Evolutionary conservation across 176 grass and related monocot species (phyloP), one percentile per base, ranked within the genome.

Genomic region (Oropetium thomaeum): DNA sequence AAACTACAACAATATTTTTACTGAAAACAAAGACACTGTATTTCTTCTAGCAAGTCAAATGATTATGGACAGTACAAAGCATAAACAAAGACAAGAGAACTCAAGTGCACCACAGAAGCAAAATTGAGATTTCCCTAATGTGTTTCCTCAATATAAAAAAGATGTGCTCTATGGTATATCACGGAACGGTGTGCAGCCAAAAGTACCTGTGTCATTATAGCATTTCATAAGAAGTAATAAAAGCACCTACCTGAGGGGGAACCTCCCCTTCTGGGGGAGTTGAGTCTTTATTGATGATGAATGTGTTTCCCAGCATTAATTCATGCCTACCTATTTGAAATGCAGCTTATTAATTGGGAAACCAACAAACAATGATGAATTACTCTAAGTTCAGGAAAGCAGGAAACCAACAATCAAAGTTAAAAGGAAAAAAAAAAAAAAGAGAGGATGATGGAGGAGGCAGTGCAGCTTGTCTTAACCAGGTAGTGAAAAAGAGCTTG

Each of bases 301-400:
- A 97, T 75, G 95, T 93, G 60, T 97, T 91, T 66, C 95, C 95
- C 35, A 97, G 78, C 75, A 83, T 89, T 74, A 97, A 87, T 73
- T 97, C 95, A 81, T 97, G 84, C 75, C 90, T 86, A 78, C 86
- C 95, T 97, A 92, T 82, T 82, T 20, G 17, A 88, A 88, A 58
- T 35, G 37, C 62, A 89, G 28, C 58, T 84, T 73, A 84, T 87
- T 85, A 78, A 79, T 73, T 49, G 54, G 38, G 39, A 78, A 80
- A 75, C 33, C 34, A 75, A 67, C 14, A 68, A 40, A 40, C 2
- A 22, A 17, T 68, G 33, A 60, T 68, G 74, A 30, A 62, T 42
- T 66, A 41, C 15, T 27, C 26, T 71, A 78, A 14, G 48, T 82
- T 31, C 52, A 78, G 26, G 44, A 23, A 65, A 87, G 64, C 31